These are phyloP conservation scores for Tricholoma hemisulphureum DNA, from an alignment of 768 basidiomycete species.

Conservation along the genomic window DNA sequence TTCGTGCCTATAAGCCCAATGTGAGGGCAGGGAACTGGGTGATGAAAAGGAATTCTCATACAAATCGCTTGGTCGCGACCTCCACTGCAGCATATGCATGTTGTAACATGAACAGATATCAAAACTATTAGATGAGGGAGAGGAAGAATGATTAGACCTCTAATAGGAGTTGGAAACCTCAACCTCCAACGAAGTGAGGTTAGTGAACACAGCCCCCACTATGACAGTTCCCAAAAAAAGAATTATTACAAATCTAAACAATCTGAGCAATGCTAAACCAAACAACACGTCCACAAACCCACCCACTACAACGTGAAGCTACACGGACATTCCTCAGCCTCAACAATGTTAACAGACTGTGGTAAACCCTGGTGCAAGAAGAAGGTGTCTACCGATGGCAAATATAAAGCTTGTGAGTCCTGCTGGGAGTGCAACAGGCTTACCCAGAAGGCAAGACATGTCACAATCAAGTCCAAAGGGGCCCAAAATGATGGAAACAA, in stretches of 20 bases:
- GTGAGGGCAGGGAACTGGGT: too few species aligned
- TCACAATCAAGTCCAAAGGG: not conserved
- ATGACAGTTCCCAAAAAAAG: not conserved
- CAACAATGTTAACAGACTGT: not conserved
- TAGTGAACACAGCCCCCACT: too few species aligned
- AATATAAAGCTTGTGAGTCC: not conserved
- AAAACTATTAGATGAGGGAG: not conserved
- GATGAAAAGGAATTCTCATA: too few species aligned
- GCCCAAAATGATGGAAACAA: too few species aligned
- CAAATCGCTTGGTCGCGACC: too few species aligned
- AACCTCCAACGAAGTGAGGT: too few species aligned
- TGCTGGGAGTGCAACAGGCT: not conserved
- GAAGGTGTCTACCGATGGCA: not conserved
- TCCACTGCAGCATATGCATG: not conserved
- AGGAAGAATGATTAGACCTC: not conserved
- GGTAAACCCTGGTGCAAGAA: not conserved
- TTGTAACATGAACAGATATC: not conserved
- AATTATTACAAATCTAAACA: not conserved
- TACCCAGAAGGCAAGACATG: not conserved
- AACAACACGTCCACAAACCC: not conserved
- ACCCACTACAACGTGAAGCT: not conserved
- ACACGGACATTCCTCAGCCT: not conserved
- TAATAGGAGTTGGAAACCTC: not conserved
- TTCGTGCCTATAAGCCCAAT: constrained; percentile 26
- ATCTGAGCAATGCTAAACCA: not conserved